Evolutionary conservation across 2,329 filamentous ascomycete species (phyloP), one percentile per base, ranked within the genome.

Genomic region (Cladobotryum mycophilum): DNA sequence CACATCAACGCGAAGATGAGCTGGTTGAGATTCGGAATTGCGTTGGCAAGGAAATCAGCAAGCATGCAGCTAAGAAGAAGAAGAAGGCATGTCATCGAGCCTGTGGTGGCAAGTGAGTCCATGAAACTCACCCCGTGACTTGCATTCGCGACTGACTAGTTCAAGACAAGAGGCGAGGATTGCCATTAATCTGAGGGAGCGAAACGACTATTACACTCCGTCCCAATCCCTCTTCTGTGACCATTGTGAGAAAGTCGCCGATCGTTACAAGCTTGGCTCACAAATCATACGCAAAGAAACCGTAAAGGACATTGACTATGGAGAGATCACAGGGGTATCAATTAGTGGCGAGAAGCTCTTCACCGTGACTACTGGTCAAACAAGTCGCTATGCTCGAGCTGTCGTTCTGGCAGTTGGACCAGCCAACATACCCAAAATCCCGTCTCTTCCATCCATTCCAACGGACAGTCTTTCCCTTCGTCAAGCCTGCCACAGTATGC

Each of bases 21-120:
- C 67, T 90, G 8, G 72, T 79, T 43, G 85, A 91, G 67, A 84
- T 92, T 44, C 71, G 76, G 0, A 84, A 85, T 3, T 89, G 87
- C 55, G 87, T 90, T 0, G 88, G 88, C 0, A 89, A 86, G 60
- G 87, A 90, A 60, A 66, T 90, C 51, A 90, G 86, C 70, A 92
- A 92, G 69, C 86, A 92, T 65, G 78, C 80, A 3, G 44, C 17
- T 52, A 85, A 84, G 71, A 89, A 89, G 73, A 89, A 89, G 73
- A 80, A 82, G 64, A 69, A 67, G 55, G 58, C 68, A 54, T 56
- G 61, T 36, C 53, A 60, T 4, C 57, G 58, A 50, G 56, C 57
- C 11, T 68, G 63, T 13, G 71, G 73, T 48, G 70, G 70, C 62
- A 74, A 73, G 74, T 75, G 54, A 67, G 67, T 59, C 41, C 22